Conservation (phyloP, 805 yeast species). For the Starmerella bombicola region DNA sequence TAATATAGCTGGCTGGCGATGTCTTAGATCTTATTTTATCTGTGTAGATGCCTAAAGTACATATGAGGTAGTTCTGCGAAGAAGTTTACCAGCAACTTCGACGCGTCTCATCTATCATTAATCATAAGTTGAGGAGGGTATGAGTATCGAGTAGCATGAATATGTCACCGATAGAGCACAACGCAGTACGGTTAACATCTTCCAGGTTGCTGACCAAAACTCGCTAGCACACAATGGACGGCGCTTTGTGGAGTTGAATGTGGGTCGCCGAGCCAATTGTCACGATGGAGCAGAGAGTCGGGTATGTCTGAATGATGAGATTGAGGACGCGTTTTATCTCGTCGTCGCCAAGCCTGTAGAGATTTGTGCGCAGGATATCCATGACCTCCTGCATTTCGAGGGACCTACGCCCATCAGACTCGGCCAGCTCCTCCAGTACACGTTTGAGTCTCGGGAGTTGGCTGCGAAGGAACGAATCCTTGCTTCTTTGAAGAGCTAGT, state of each 20-base stretch:
- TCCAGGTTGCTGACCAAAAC: too few relatives aligned
- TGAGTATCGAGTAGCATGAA: too few relatives aligned
- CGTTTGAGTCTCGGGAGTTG: conserved; percentile 22
- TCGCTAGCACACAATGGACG: neutral
- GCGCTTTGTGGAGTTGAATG: conserved; percentile 14
- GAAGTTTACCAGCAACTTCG: too few relatives aligned
- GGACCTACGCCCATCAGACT: neutral
- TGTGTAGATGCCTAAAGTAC: too few relatives aligned
- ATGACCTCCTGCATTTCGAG: conserved; percentile 17
- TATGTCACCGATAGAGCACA: too few relatives aligned
- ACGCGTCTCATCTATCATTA: too few relatives aligned
- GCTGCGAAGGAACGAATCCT: conserved; percentile 20
- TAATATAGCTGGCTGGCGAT: too few relatives aligned
- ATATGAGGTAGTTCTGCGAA: too few relatives aligned
- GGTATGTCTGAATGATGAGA: conserved; percentile 18
- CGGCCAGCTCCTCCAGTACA: conserved; percentile 18
- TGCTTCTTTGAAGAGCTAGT: conserved; percentile 5
- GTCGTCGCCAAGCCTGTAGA: conserved; percentile 20
- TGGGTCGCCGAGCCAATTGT: conserved; percentile 21
- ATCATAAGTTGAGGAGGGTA: too few relatives aligned
- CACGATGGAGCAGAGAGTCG: conserved; percentile 23
- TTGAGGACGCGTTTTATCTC: conserved; percentile 22
- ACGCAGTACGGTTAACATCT: too few relatives aligned
- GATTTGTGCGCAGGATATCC: conserved; percentile 19
- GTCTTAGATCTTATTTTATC: too few relatives aligned